These are phyloP conservation scores for Adansonia madagascariensis DNA, from an alignment of 441 rosid genomes.

Conservation along the genomic window DNA sequence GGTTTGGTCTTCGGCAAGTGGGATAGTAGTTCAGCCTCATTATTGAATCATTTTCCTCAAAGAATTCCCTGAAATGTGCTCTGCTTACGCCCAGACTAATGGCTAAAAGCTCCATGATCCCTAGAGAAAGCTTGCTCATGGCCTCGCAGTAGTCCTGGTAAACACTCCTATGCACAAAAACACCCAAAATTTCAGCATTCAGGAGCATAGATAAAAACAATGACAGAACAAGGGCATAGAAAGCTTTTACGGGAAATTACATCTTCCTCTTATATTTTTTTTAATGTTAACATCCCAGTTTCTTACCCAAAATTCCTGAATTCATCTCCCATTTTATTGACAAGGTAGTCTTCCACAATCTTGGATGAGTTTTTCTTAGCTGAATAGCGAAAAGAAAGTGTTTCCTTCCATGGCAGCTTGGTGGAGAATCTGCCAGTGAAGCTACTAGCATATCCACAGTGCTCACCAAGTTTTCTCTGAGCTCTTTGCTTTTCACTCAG, in stretches of 20 bases:
- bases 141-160: constrained; percentile 81
- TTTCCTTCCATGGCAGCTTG: constrained; percentile 98
- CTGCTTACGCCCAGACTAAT: constrained; percentile 67
- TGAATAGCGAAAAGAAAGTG: constrained; percentile 76
- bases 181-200: constrained; percentile 13
- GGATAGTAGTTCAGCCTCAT: constrained; percentile 98
- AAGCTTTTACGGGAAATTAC: constrained; percentile 3
- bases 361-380: constrained; percentile 45
- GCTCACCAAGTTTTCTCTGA: constrained; percentile 75
- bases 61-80: constrained; percentile 64
- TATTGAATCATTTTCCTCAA: constrained; percentile 85
- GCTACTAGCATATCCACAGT: constrained; percentile 94
- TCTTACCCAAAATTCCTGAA: constrained; percentile 76
- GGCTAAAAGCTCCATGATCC: constrained; percentile 91
- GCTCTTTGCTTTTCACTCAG: constrained; percentile 75
- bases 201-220: neutral
- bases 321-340: constrained; percentile 64
- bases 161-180: constrained; percentile 64
- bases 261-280: neutral
- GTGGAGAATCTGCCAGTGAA: constrained; percentile 91
- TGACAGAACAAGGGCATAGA: neutral
- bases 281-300: neutral
- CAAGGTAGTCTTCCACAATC: constrained; percentile 59
- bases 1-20: constrained; percentile 91
- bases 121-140: constrained; percentile 78